Evolutionary conservation across 73 alveolate genomes (phyloP).

Genomic region (Diophrys appendiculata): DNA sequence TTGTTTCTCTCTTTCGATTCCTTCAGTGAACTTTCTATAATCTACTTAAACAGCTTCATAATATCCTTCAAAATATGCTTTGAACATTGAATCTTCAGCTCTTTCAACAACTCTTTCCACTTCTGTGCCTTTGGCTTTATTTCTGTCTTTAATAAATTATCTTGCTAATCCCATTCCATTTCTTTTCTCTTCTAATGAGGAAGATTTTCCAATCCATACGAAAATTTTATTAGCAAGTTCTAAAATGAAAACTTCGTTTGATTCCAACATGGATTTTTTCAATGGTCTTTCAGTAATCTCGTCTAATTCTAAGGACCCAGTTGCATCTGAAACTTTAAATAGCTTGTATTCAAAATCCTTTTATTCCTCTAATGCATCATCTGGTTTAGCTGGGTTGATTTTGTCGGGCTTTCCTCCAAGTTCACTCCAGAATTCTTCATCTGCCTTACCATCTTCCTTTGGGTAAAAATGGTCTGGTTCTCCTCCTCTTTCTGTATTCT

Average conservation of each 20-base stretch:
- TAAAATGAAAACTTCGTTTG: conserved; percentile 55
- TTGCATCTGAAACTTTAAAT: conserved; percentile 34
- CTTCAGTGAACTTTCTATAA: conserved; percentile 13
- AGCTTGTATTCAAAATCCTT: conserved; percentile 21
- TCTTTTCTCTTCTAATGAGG: conserved; percentile 52
- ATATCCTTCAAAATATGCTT: conserved; percentile 42
- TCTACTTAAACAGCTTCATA: conserved; percentile 13
- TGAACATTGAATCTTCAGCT: conserved; percentile 63
- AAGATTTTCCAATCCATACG: conserved; percentile 56
- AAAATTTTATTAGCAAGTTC: conserved; percentile 39
- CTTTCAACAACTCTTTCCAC: conserved; percentile 43
- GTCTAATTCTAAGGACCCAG: conserved; percentile 22
- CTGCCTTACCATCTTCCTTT: conserved; percentile 47
- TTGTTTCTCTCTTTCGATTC: conserved; percentile 11
- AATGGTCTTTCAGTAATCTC: conserved; percentile 65
- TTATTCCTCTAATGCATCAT: conserved; percentile 43
- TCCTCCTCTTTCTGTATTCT: conserved; percentile 50
- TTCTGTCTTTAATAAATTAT: conserved; percentile 38
- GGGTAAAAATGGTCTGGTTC: conserved; percentile 43
- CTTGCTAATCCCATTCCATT: conserved; percentile 46
- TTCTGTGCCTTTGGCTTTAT: conserved; percentile 29
- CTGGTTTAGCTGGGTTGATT: conserved; percentile 49
- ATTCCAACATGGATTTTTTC: conserved; percentile 35
- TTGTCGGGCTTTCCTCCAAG: conserved; percentile 64
- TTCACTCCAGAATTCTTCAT: conserved; percentile 49